These are phyloP conservation scores for Apiospora sp. DNA, from an alignment of 2,329 filamentous ascomycete genomes.

Conservation along the genomic window DNA sequence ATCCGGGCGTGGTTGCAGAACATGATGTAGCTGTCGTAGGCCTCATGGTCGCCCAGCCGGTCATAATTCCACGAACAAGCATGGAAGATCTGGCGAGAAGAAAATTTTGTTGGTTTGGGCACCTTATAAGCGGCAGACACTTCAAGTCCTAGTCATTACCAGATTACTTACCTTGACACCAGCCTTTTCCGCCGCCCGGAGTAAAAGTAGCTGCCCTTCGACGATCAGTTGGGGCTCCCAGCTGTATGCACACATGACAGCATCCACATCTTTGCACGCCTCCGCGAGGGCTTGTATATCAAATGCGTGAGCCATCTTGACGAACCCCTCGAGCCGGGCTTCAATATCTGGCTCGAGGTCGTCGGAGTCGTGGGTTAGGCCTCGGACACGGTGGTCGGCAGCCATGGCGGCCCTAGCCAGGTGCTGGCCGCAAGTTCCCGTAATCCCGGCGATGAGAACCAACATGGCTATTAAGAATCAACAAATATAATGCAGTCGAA, in stretches of 20 bases:
- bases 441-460: conserved; percentile 47
- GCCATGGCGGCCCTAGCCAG: conserved; percentile 36
- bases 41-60: conserved; percentile 40
- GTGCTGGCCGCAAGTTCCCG: conserved; percentile 45
- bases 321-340: conserved; percentile 39
- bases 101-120: background rate
- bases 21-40: conserved; percentile 41
- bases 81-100: conserved; percentile 33
- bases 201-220: conserved; percentile 46
- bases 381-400: conserved; percentile 45
- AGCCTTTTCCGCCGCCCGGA: conserved; percentile 47
- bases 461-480: conserved; percentile 38
- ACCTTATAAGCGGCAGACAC: background rate
- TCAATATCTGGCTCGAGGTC: conserved; percentile 36
- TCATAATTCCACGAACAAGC: conserved; percentile 44
- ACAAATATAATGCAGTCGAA: background rate
- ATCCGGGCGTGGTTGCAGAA: conserved; percentile 40
- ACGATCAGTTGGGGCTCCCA: conserved; percentile 37
- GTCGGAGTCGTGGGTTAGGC: conserved; percentile 41
- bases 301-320: conserved; percentile 36
- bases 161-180: conserved; percentile 33
- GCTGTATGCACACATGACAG: conserved; percentile 44
- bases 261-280: conserved; percentile 45
- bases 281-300: conserved; percentile 43
- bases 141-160: background rate